Percentiles rank a stretch among this genome's conserved stretches.
These are phyloP conservation scores for Cystobasidium pallidum DNA, from an alignment of 1,284 basidiomycete species.

Conservation along the genomic window DNA sequence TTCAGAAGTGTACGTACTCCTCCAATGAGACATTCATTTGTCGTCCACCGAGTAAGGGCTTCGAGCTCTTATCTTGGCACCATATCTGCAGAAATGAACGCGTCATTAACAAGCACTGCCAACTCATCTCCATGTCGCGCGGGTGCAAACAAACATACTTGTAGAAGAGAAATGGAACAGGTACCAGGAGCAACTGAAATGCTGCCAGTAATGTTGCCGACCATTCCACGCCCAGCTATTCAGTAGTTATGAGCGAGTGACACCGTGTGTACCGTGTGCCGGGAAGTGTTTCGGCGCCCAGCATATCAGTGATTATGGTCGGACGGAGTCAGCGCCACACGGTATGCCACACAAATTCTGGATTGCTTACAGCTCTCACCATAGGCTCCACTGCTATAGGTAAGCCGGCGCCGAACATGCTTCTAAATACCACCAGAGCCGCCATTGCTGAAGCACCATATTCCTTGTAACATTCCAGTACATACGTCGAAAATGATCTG, in stretches of 20 bases:
- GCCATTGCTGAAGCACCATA: constrained; percentile 56
- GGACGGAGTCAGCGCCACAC: not conserved
- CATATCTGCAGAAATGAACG: not conserved
- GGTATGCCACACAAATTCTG: not conserved
- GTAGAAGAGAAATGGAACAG: constrained; percentile 55
- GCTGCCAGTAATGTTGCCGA: constrained; percentile 54
- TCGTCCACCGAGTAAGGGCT: constrained; percentile 14
- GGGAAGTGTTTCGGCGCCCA: too few species aligned
- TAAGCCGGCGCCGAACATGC: constrained; percentile 53
- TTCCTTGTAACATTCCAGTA: constrained; percentile 56
- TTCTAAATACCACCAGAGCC: constrained; percentile 55
- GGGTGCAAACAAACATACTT: constrained; percentile 2
- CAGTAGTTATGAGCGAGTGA: too few species aligned
- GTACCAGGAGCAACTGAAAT: constrained; percentile 54
- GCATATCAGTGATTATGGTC: not conserved
- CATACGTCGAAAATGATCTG: constrained; percentile 54
- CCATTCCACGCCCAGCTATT: constrained; percentile 52
- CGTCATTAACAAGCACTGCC: too few species aligned
- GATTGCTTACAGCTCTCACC: constrained; percentile 34
- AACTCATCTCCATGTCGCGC: too few species aligned
- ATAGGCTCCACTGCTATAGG: constrained; percentile 53
- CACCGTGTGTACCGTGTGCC: too few species aligned
- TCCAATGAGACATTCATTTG: not conserved
- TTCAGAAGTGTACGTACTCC: too few species aligned
- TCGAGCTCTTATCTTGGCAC: constrained; percentile 2